Evolutionary conservation across 2,329 filamentous ascomycete genomes (phyloP).

Genomic region (Cercospora sp.): DNA sequence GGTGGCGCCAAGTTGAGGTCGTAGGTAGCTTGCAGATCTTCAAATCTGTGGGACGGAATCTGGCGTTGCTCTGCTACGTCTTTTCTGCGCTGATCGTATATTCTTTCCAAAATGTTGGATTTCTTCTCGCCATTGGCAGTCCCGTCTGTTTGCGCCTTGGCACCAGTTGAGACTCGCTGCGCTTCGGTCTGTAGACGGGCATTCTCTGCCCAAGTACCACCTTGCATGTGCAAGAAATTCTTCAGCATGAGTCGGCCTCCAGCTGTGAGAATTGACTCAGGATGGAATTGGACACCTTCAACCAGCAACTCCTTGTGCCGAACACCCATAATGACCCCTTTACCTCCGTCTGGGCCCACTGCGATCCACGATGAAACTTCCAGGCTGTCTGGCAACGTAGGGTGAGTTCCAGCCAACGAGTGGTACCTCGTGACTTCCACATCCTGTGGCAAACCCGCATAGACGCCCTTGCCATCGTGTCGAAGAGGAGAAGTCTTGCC

Average conservation of each 20-base stretch:
- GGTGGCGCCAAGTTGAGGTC: conserved; percentile 82
- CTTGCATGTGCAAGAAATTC: conserved; percentile 85
- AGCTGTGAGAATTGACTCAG: conserved; percentile 92
- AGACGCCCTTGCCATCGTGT: conserved; percentile 91
- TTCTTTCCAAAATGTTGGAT: conserved; percentile 83
- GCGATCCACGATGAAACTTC: conserved; percentile 90
- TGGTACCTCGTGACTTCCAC: conserved; percentile 94
- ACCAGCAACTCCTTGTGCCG: conserved; percentile 86
- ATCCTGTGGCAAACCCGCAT: conserved; percentile 73
- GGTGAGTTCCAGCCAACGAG: conserved; percentile 87
- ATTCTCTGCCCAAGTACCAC: conserved; percentile 89
- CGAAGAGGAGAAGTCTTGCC: conserved; percentile 91
- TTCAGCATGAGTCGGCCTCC: conserved; percentile 85
- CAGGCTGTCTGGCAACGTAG: conserved; percentile 79
- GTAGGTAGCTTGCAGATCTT: conserved; percentile 83
- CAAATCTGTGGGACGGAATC: conserved; percentile 78
- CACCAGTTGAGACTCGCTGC: conserved; percentile 39
- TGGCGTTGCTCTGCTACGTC: conserved; percentile 78
- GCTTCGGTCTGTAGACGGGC: conserved; percentile 51
- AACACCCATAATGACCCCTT: conserved; percentile 93
- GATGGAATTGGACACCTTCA: conserved; percentile 98
- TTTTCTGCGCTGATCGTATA: conserved; percentile 77
- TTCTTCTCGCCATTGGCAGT: conserved; percentile 55
- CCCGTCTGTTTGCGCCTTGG: conserved; percentile 36
- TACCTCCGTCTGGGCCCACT: conserved; percentile 69